Percentiles rank a stretch among this genome's conserved stretches.
Evolutionary conservation across 805 yeast species (phyloP).

Genomic region (Trichomonascus vanleenenianus): DNA sequence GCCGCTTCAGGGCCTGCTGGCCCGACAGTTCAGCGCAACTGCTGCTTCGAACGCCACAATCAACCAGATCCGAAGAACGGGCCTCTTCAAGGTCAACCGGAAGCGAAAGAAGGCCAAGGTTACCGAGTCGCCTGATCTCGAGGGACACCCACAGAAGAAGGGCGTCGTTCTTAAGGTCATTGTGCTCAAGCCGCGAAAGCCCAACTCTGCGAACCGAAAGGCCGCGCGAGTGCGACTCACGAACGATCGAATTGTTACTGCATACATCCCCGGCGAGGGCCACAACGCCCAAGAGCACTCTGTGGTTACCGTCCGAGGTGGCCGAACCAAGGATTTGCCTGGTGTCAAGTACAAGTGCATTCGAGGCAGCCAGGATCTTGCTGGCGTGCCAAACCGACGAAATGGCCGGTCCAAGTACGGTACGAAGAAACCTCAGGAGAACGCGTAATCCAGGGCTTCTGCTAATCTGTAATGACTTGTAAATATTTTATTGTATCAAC

Average conservation of each 20-base stretch:
- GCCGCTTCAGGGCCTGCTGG: neutral
- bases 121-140: conserved; percentile 70
- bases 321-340: conserved; percentile 95
- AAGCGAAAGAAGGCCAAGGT: conserved; percentile 21
- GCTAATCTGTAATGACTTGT: too few species aligned
- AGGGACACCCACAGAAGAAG: conserved; percentile 74
- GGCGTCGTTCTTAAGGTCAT: conserved; percentile 92
- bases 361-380: conserved; percentile 87
- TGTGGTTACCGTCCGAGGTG: conserved; percentile 95
- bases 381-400: conserved; percentile 89
- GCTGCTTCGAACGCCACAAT: conserved; percentile 18
- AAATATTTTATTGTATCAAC: too few species aligned
- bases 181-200: conserved; percentile 96
- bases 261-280: conserved; percentile 97
- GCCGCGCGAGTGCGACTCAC: conserved; percentile 91
- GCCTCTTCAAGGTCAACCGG: conserved; percentile 26
- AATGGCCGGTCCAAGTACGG: conserved; percentile 93
- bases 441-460: neutral
- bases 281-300: conserved; percentile 97
- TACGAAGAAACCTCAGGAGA: conserved; percentile 47
- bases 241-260: conserved; percentile 81
- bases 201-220: conserved; percentile 96
- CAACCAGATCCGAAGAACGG: conserved; percentile 29
- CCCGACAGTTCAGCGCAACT: conserved; percentile 2
- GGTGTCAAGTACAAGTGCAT: conserved; percentile 94